A percentile compares a stretch with the other conserved stretches of the same genome.
Evolutionary conservation across 345 rosid species (phyloP).

Genomic region (Geranium rotundifolium): DNA sequence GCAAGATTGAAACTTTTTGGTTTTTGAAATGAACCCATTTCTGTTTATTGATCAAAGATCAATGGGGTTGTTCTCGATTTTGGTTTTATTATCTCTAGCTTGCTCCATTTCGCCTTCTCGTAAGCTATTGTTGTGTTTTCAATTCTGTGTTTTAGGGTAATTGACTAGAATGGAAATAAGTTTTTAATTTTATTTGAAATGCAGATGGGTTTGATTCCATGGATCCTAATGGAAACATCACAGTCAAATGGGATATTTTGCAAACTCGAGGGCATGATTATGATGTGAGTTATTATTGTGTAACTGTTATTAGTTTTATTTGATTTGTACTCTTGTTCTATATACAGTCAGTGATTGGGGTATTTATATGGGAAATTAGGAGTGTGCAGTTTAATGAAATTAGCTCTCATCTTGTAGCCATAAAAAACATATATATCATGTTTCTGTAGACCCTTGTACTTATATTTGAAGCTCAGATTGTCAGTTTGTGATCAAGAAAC

Average conservation of each 20-base stretch:
- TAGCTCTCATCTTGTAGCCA: not conserved
- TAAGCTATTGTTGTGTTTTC: conserved; percentile 15
- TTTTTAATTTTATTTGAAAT: conserved; percentile 7
- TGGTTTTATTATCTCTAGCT: conserved; percentile 15
- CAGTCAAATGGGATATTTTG: conserved; percentile 77
- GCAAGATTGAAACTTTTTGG: not conserved
- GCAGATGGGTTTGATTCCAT: conserved; percentile 80
- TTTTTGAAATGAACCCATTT: not conserved
- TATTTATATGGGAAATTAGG: not conserved
- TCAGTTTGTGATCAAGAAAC: no score
- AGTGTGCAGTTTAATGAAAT: not conserved
- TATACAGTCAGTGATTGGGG: not conserved
- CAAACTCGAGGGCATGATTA: conserved; percentile 18
- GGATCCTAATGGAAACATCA: conserved; percentile 67
- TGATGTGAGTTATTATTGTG: conserved; percentile 26
- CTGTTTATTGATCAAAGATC: conserved; percentile 12
- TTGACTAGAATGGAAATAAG: not conserved
- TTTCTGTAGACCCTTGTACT: not conserved
- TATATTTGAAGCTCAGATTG: no score
- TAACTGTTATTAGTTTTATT: no score
- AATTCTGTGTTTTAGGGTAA: not conserved
- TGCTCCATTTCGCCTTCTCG: conserved; percentile 24
- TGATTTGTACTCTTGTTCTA: not conserved
- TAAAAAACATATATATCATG: not conserved
- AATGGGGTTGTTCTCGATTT: conserved; percentile 15